phyloP scores from a whole-genome alignment of 2,329 filamentous ascomycete species.

The Xylariaceae sp. region DNA sequence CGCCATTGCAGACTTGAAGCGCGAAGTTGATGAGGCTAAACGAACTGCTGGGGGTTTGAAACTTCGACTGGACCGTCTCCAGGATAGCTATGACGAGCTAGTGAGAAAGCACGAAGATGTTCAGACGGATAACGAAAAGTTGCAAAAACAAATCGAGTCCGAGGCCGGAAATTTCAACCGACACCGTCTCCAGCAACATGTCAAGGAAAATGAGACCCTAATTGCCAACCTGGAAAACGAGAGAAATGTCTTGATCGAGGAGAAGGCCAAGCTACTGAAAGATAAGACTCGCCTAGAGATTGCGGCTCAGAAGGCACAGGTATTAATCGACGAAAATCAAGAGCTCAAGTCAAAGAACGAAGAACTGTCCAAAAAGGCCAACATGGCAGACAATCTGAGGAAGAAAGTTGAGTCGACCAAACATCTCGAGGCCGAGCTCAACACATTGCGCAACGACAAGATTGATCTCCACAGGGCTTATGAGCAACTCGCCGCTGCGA shows the following conservation, averaged over 20 bases:
- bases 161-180: conserved; percentile 48
- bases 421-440: conserved; percentile 52
- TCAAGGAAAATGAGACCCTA: conserved; percentile 65
- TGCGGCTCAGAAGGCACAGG: conserved; percentile 48
- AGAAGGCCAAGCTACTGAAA: conserved; percentile 38
- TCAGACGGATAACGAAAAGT: conserved; percentile 56
- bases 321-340: conserved; percentile 55
- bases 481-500: conserved; percentile 30
- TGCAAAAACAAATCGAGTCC: conserved; percentile 51
- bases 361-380: conserved; percentile 58
- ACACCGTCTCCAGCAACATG: conserved; percentile 51
- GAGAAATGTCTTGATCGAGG: conserved; percentile 48
- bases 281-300: conserved; percentile 35
- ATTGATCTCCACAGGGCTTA: conserved; percentile 47
- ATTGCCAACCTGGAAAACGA: conserved; percentile 69
- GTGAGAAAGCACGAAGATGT: conserved; percentile 51
- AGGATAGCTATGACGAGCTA: conserved; percentile 59
- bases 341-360: conserved; percentile 57
- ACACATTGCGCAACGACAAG: conserved; percentile 52
- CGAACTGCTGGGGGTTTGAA: conserved; percentile 57
- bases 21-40: conserved; percentile 49
- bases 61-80: conserved; percentile 56
- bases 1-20: conserved; percentile 47
- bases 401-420: conserved; percentile 59
- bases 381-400: conserved; percentile 58